Conservation (phyloP, 768 basidiomycete genomes). For the Kwoniella heveanensis region DNA sequence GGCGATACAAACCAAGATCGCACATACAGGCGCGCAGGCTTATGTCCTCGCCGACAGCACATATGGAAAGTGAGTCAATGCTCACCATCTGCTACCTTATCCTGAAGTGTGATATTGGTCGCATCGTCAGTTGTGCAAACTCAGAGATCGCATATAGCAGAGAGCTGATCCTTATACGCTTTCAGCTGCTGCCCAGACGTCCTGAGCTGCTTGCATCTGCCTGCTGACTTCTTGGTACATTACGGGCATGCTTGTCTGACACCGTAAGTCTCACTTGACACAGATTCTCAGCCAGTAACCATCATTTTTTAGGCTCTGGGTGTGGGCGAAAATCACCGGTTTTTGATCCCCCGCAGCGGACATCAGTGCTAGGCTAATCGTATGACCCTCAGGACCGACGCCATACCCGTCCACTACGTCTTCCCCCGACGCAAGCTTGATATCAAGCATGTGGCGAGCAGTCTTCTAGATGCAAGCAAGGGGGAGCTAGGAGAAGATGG, state of each 20-base stretch:
- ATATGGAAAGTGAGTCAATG: conserved; percentile 76
- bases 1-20: conserved; percentile 61
- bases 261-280: too few species aligned
- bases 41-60: conserved; percentile 97
- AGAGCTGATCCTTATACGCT: not conserved
- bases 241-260: conserved; percentile 97
- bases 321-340: not conserved
- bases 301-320: too few species aligned
- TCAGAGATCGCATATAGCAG: too few species aligned
- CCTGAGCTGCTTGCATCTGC: conserved; percentile 88
- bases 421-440: conserved; percentile 77
- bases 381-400: conserved; percentile 66
- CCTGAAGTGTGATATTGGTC: too few species aligned
- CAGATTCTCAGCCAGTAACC: too few species aligned
- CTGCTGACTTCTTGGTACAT: conserved; percentile 88
- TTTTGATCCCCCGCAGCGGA: too few species aligned
- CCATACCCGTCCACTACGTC: conserved; percentile 85
- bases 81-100: not conserved
- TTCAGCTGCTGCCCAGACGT: conserved; percentile 93
- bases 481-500: conserved; percentile 27
- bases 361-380: not conserved
- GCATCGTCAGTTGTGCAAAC: too few species aligned
- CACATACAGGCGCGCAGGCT: conserved; percentile 62
- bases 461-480: conserved; percentile 32
- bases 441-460: conserved; percentile 49